Evolutionary conservation across 345 rosid species (phyloP).

Genomic region (Xanthoceras sorbifolium): DNA sequence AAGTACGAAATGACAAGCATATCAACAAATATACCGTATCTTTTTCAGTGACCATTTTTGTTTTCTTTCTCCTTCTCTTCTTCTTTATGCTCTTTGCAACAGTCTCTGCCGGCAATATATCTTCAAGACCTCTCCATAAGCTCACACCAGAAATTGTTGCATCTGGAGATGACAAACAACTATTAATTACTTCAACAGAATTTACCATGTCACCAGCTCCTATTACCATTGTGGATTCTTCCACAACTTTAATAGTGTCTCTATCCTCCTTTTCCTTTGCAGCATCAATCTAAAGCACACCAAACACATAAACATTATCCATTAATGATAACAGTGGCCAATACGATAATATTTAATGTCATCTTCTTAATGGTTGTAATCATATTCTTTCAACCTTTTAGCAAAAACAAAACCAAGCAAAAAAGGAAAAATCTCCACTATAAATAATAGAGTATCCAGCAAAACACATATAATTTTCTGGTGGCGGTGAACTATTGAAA

Average conservation of each 20-base stretch:
- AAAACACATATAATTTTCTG: not conserved
- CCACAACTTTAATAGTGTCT: not conserved
- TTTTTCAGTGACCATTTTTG: not conserved
- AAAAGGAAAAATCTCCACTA: not conserved
- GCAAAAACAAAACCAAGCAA: not conserved
- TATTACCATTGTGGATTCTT: not conserved
- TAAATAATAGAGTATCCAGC: not conserved
- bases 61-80: slow-evolving; percentile 11
- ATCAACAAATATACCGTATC: not conserved
- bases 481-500: not conserved
- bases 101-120: not conserved
- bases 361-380: not conserved
- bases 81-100: not conserved
- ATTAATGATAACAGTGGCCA: not conserved
- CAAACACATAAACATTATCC: not conserved
- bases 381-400: not conserved
- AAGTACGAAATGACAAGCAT: not conserved
- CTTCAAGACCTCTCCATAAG: not conserved
- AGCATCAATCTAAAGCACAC: slow-evolving; percentile 18
- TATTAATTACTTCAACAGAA: slow-evolving; percentile 1
- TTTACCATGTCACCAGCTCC: slow-evolving; percentile 1
- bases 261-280: slow-evolving; percentile 11
- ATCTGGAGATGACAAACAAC: not conserved
- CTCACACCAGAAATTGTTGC: not conserved
- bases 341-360: not conserved